These are phyloP conservation scores for Lithocarpus polystachyus DNA, from an alignment of 306 rosid genomes.

Conservation along the genomic window DNA sequence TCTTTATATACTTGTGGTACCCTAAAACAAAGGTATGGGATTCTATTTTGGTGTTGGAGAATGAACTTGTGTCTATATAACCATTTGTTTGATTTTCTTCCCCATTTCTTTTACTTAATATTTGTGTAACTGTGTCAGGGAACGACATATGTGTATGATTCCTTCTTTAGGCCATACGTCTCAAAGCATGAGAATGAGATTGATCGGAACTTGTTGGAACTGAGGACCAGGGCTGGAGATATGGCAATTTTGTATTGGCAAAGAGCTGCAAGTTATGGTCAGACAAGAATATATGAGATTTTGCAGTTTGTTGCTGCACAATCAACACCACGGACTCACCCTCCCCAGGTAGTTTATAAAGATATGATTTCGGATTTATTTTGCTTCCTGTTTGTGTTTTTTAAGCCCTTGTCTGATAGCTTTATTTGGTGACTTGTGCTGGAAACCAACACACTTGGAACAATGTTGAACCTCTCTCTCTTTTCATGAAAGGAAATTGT, in stretches of 20 bases:
- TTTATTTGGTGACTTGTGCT: no score
- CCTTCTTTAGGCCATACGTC: constrained; percentile 85
- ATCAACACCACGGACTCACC: constrained; percentile 64
- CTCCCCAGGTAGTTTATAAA: constrained; percentile 56
- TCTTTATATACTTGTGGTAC: constrained; percentile 85
- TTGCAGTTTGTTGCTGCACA: constrained; percentile 78
- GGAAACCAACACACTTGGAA: no score
- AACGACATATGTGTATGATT: constrained; percentile 73
- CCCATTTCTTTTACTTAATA: not conserved
- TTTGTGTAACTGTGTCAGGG: constrained; percentile 47
- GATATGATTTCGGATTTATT: not conserved
- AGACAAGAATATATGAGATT: constrained; percentile 72
- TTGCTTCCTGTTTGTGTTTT: not conserved
- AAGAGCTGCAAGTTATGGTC: constrained; percentile 74
- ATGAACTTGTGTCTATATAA: constrained; percentile 15
- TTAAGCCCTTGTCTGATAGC: no score
- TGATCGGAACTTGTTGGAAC: constrained; percentile 74
- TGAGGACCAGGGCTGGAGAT: constrained; percentile 78
- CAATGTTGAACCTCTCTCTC: no score
- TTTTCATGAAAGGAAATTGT: no score
- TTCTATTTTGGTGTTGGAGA: constrained; percentile 3
- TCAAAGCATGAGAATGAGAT: constrained; percentile 77
- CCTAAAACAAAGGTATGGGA: constrained; percentile 76
- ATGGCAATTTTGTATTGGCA: constrained; percentile 62
- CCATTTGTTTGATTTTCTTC: constrained; percentile 4